Conservation (phyloP, 2,329 filamentous ascomycete species). For the Camillea tinctor region DNA sequence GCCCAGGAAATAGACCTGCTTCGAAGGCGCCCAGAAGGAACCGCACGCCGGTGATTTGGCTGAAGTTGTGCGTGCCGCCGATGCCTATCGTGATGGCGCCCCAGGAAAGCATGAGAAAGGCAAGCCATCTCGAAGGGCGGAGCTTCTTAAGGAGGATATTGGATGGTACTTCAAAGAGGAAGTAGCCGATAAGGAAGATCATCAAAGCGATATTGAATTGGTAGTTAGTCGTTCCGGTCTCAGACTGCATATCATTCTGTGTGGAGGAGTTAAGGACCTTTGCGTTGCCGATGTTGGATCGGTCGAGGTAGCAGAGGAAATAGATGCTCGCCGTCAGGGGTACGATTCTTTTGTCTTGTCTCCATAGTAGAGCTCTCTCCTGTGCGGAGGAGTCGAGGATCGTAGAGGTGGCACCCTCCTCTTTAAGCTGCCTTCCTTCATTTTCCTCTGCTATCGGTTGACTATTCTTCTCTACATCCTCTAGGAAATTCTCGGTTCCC, state of each 20-base stretch:
- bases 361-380: constrained; percentile 33
- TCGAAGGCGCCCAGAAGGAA: constrained; percentile 69
- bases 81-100: constrained; percentile 66
- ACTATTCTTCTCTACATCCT: constrained; percentile 27
- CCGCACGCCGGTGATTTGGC: constrained; percentile 63
- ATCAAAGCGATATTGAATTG: constrained; percentile 38
- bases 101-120: constrained; percentile 66
- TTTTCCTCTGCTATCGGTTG: constrained; percentile 20
- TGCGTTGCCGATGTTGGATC: constrained; percentile 50
- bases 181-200: constrained; percentile 36
- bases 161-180: constrained; percentile 62
- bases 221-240: constrained; percentile 30
- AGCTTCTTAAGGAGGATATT: constrained; percentile 66
- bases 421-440: constrained; percentile 15
- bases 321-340: constrained; percentile 54
- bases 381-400: constrained; percentile 9
- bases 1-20: constrained; percentile 67
- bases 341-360: constrained; percentile 52
- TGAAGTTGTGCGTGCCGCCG: constrained; percentile 62
- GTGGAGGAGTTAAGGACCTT: constrained; percentile 38
- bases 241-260: constrained; percentile 35
- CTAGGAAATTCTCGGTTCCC: constrained; percentile 15
- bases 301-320: constrained; percentile 56
- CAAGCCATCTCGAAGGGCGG: constrained; percentile 61
- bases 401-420: constrained; percentile 3